Evolutionary conservation across 441 rosid genomes (phyloP), one percentile per base, ranked within the genome.

Genomic region (Viola pubescens): DNA sequence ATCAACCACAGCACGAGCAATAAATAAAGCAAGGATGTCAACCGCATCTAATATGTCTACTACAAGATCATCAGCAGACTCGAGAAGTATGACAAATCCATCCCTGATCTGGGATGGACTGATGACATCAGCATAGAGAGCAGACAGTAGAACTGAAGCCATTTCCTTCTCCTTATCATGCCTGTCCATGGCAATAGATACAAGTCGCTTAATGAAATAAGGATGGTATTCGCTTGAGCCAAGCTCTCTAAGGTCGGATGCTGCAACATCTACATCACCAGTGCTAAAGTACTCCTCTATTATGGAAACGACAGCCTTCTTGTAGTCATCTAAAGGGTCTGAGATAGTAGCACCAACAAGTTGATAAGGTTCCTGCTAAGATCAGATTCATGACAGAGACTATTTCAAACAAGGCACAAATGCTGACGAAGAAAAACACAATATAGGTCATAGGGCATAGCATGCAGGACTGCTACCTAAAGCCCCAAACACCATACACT

Each of bases 141-240:
- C 82, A 43, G 99, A 94, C 43, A 94, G 82, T 65, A 94, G 71
- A 62, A 94, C 99, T 0, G 97, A 94, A 61, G 99, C 94, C 99
- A 94, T 94, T 75, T 94, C 99, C 73, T 94, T 94, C 91, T 94
- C 97, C 77, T 91, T 94, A 67, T 94, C 95, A 77, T 88, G 99
- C 70, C 90, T 83, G 70, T 94, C 99, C 97, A 94, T 86, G 72
- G 99, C 84, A 82, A 94, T 83, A 65, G 99, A 94, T 63, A 94
- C 87, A 34, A 94, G 94, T 54, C 97, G 76, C 78, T 94, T 94
- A 40, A 92, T 81, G 63, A 94, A 87, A 68, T 88, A 91, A 9
- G 96, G 97, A 75, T 90, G 97, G 80, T 83, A 94, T 61, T 83
- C 73, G 49, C 88, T 85, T 5, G 88, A 91, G 55, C 97, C 97